A percentile compares a stretch with the other conserved stretches of the same genome.
Evolutionary conservation across 108 stramenopile genomes (phyloP).

Genomic region (Conticribra guillardii): DNA sequence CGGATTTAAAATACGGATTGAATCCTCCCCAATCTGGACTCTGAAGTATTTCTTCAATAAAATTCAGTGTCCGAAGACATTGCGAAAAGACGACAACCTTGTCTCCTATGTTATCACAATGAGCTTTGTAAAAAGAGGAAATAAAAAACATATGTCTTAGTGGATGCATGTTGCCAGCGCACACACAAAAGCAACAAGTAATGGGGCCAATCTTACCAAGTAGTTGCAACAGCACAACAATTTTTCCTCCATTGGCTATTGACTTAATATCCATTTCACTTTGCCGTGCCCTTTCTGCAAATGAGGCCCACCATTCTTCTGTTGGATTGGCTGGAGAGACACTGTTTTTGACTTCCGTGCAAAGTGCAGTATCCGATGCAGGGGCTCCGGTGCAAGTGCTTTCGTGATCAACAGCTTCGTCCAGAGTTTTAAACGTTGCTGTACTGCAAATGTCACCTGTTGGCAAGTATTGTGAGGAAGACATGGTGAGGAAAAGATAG

Average conservation of each 20-base stretch:
- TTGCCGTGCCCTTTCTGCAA: constrained; percentile 41
- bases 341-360: constrained; percentile 7
- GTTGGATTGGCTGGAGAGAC: constrained; percentile 4
- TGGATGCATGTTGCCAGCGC: too few species aligned
- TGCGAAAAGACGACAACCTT: constrained; percentile 80
- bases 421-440: constrained; percentile 40
- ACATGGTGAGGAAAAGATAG: too few species aligned
- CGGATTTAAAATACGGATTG: constrained; percentile 25
- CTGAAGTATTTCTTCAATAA: constrained; percentile 57
- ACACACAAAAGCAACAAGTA: background rate
- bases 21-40: constrained; percentile 56
- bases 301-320: constrained; percentile 56
- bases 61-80: constrained; percentile 70
- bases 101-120: constrained; percentile 55
- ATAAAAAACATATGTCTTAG: background rate
- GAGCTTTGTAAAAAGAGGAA: constrained; percentile 9
- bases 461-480: too few species aligned
- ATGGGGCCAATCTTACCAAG: constrained; percentile 41
- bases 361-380: too few species aligned
- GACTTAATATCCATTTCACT: constrained; percentile 45
- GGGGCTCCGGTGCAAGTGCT: constrained; percentile 30
- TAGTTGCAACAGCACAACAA: constrained; percentile 71
- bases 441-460: constrained; percentile 36
- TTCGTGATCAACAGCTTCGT: constrained; percentile 49
- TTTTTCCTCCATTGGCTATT: constrained; percentile 62